Evolutionary conservation across 176 grass and related monocot species (phyloP).

Genomic region (Oryza rufipogon): DNA sequence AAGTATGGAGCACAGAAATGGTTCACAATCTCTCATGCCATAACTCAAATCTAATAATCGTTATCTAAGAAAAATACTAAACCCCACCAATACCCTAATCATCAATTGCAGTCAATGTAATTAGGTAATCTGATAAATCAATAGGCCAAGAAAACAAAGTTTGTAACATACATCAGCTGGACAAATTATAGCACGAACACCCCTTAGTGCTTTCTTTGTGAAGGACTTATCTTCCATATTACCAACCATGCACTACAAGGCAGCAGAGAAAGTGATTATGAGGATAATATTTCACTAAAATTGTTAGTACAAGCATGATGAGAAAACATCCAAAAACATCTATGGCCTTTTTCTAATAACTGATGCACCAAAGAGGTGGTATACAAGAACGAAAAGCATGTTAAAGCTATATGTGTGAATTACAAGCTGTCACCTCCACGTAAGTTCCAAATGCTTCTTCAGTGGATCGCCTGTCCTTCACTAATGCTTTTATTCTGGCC

Average conservation of each 20-base stretch:
- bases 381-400: conserved; percentile 12
- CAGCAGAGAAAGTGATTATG: background rate
- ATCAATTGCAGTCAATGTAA: background rate
- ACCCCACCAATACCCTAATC: conserved; percentile 3
- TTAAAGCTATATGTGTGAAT: conserved; percentile 2
- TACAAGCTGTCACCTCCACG: conserved; percentile 59
- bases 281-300: background rate
- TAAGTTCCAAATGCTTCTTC: conserved; percentile 89
- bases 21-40: background rate
- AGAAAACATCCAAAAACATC: background rate
- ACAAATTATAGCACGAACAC: conserved; percentile 78
- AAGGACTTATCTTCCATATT: conserved; percentile 73
- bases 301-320: background rate
- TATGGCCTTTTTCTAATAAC: background rate
- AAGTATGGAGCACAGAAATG: background rate
- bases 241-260: conserved; percentile 71
- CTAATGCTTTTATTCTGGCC: conserved; percentile 85
- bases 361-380: background rate
- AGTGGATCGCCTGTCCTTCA: conserved; percentile 84
- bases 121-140: background rate
- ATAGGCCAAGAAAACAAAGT: conserved; percentile 15
- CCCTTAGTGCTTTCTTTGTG: conserved; percentile 69
- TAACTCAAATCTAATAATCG: background rate
- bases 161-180: conserved; percentile 64
- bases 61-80: background rate